Conservation (phyloP, 2,329 filamentous ascomycete genomes). For the Diplocarpon rosae region DNA sequence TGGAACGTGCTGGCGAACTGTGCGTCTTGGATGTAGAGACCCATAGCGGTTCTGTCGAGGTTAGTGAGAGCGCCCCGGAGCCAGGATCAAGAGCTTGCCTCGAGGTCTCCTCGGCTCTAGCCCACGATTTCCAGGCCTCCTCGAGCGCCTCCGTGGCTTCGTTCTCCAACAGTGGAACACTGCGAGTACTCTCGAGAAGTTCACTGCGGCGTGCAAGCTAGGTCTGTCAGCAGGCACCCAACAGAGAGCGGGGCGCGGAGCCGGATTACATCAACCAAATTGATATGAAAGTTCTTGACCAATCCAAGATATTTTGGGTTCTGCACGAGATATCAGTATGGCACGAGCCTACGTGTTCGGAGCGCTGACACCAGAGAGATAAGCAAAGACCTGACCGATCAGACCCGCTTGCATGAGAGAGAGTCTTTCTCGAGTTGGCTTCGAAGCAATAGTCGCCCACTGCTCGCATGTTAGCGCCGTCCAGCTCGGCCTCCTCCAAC, state of each 20-base stretch:
- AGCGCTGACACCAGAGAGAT: slow-evolving; percentile 9
- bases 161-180: background rate
- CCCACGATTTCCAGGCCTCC: slow-evolving; percentile 10
- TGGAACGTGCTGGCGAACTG: slow-evolving; percentile 5
- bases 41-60: background rate
- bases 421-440: background rate
- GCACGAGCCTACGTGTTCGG: background rate
- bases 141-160: slow-evolving; percentile 5
- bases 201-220: slow-evolving; percentile 2
- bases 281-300: slow-evolving; percentile 10
- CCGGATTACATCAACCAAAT: slow-evolving; percentile 9
- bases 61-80: background rate
- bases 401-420: slow-evolving; percentile 8
- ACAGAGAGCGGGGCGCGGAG: background rate
- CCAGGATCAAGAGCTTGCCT: slow-evolving; percentile 3
- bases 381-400: slow-evolving; percentile 11
- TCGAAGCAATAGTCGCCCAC: slow-evolving; percentile 8
- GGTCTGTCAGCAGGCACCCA: background rate
- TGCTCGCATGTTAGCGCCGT: background rate
- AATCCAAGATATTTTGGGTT: slow-evolving; percentile 8
- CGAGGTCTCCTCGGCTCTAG: slow-evolving; percentile 5
- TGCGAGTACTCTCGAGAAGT: background rate
- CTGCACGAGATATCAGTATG: slow-evolving; percentile 1
- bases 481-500: too few relatives aligned
- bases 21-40: slow-evolving; percentile 3